These are phyloP conservation scores for Apiotrichum akiyoshidainum DNA, from an alignment of 1,284 basidiomycete genomes.

Conservation along the genomic window DNA sequence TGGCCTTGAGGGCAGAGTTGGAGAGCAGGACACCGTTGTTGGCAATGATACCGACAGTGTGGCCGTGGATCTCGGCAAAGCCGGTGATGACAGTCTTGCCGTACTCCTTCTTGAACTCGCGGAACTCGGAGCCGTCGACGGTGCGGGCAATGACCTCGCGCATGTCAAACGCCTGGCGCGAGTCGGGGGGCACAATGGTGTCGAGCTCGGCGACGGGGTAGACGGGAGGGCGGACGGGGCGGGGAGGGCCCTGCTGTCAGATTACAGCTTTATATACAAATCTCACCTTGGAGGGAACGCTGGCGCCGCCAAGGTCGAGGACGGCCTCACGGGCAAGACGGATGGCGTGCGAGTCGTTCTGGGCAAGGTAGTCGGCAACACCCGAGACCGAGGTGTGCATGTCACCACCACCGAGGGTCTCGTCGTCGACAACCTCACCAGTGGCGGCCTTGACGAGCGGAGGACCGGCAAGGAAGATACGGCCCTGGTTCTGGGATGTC, in stretches of 20 bases:
- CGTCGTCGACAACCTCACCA: slow-evolving; percentile 88
- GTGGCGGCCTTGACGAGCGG: slow-evolving; percentile 93
- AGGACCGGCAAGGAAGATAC: slow-evolving; percentile 93
- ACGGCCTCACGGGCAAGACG: slow-evolving; percentile 77
- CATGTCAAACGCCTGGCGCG: slow-evolving; percentile 86
- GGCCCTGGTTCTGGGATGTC: slow-evolving; percentile 66
- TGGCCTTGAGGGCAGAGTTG: slow-evolving; percentile 86
- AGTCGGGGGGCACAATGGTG: slow-evolving; percentile 85
- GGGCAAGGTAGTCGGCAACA: slow-evolving; percentile 87
- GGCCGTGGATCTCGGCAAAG: slow-evolving; percentile 86
- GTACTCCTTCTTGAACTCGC: slow-evolving; percentile 95
- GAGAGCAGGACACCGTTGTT: slow-evolving; percentile 95
- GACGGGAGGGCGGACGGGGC: slow-evolving; percentile 57
- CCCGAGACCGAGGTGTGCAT: slow-evolving; percentile 95
- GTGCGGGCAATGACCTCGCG: slow-evolving; percentile 86
- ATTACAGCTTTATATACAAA: background rate
- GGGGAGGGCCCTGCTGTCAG: background rate
- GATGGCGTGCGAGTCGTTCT: slow-evolving; percentile 84
- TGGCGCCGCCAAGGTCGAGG: slow-evolving; percentile 63
- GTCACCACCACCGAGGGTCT: slow-evolving; percentile 72
- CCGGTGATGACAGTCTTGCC: slow-evolving; percentile 86
- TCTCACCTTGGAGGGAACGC: slow-evolving; percentile 5
- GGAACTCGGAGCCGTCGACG: slow-evolving; percentile 85
- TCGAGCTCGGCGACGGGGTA: slow-evolving; percentile 78
- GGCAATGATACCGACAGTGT: slow-evolving; percentile 77